Base-by-base conservation (phyloP, 768 basidiomycete genomes). In the Fomitopsis serialis region DNA sequence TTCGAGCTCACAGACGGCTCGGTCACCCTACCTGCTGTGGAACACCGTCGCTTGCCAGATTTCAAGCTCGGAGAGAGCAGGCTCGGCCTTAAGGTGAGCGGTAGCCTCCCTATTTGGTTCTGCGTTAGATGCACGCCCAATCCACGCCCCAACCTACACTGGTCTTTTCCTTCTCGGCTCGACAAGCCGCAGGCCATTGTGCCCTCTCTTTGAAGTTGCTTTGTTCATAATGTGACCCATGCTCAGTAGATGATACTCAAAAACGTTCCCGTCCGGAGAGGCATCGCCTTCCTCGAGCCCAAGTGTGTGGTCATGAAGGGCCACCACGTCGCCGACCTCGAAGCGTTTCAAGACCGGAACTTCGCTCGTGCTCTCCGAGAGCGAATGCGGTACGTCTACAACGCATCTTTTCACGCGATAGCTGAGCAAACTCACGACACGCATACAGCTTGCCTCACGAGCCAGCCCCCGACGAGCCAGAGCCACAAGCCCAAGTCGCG, bases 1-100 rank as follows among this genome's bases (percentile, higher is more conserved):
- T 74, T 97, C 25, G 75, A 84, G 58, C 67, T 97, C 48, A 85
- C 81, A 49, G 95, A 98, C 65, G 95, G 95, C n/a, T 66, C 72
- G 13, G 78, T 74, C 2, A 76, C 70, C 2, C 66, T 95, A 29
- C 76, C 78, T 34, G 95, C 89, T 2, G 83, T 95, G 57, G 95
- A 98, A 64, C 92, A 85, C 58, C 80, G 78, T 50, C 69, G 75
- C 22, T 64, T 97, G 25, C 78, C 80, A 1, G 74, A 81, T 42
- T 58, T 98, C 19, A 75, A 76, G 46, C 75, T 98, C 17, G 89
- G 87, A 8, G 79, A 77, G 19, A 96, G 93, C 0, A 80, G 80
- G 2, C 71, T 95, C 27, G 95, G 95, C 9, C 89, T 72, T 63
- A 98, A 98, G 76, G 94, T 91, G 48, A 36, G 58, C 53, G 7